Percentiles rank a stretch among this genome's conserved stretches.
Conservation (phyloP, 2,329 filamentous ascomycete genomes). For the Geosmithia morbida region DNA sequence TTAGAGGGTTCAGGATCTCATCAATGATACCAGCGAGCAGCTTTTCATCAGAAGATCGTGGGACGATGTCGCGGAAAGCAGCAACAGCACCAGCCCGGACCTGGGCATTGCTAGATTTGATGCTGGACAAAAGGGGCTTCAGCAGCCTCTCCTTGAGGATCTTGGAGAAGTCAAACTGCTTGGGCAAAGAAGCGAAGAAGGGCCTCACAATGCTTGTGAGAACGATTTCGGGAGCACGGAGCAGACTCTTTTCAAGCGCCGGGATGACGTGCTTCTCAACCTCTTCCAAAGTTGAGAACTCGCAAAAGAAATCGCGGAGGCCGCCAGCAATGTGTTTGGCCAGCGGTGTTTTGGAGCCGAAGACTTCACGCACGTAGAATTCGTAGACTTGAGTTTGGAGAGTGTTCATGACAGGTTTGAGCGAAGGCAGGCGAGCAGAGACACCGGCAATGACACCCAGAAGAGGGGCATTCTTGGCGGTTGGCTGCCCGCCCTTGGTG, state of each 20-base stretch:
- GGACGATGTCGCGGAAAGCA: slow-evolving; percentile 59
- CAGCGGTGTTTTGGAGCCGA: slow-evolving; percentile 62
- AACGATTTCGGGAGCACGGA: slow-evolving; percentile 82
- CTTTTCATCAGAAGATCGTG: slow-evolving; percentile 40
- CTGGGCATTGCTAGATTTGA: slow-evolving; percentile 73
- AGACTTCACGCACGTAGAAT: slow-evolving; percentile 75
- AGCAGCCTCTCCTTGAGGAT: slow-evolving; percentile 57
- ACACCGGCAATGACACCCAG: slow-evolving; percentile 83
- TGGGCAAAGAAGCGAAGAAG: slow-evolving; percentile 55
- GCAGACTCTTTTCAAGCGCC: slow-evolving; percentile 72
- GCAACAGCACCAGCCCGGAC: slow-evolving; percentile 65
- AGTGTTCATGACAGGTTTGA: slow-evolving; percentile 44
- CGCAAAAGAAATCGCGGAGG: slow-evolving; percentile 67
- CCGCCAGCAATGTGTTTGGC: slow-evolving; percentile 59
- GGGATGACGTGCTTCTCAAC: slow-evolving; percentile 64
- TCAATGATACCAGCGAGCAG: slow-evolving; percentile 55
- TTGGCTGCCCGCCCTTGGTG: slow-evolving; percentile 48
- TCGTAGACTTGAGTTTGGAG: slow-evolving; percentile 61
- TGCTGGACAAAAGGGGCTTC: slow-evolving; percentile 77
- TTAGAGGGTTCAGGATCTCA: slow-evolving; percentile 68
- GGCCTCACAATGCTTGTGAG: slow-evolving; percentile 65
- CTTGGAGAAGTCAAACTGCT: slow-evolving; percentile 61
- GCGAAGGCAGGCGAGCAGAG: slow-evolving; percentile 53
- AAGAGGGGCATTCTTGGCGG: slow-evolving; percentile 58
- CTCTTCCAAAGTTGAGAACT: slow-evolving; percentile 61